phyloP scores from a whole-genome alignment of 169 alveolate genomes.

The Plasmodium ovale region DNA sequence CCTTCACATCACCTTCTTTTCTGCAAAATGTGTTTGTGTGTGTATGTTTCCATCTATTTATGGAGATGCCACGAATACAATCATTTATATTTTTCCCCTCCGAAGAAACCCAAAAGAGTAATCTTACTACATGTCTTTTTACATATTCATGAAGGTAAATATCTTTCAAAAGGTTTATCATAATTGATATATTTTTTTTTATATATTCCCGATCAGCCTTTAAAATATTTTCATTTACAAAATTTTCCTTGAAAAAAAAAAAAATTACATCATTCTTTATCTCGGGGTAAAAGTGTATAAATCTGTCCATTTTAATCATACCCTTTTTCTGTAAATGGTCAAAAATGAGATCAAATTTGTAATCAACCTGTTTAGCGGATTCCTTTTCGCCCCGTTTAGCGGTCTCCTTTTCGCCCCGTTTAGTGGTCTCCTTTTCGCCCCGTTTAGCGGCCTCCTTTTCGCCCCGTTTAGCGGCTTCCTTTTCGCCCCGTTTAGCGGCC shows the following conservation, averaged over 20 bases:
- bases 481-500: background rate
- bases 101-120: background rate
- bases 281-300: constrained; percentile 19
- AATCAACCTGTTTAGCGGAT: background rate
- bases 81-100: background rate
- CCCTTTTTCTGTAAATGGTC: constrained; percentile 1
- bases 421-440: too few species aligned
- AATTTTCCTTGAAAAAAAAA: constrained; percentile 51
- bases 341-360: background rate
- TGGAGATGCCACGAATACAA: too few species aligned
- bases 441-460: too few species aligned
- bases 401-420: background rate
- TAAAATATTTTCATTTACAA: constrained; percentile 26
- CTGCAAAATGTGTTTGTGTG: background rate
- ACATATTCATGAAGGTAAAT: constrained; percentile 43
- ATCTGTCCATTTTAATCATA: constrained; percentile 7
- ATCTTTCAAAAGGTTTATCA: constrained; percentile 39
- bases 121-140: constrained; percentile 3
- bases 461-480: background rate
- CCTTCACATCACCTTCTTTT: background rate
- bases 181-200: constrained; percentile 8
- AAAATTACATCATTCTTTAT: constrained; percentile 36
- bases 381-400: background rate
- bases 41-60: too few species aligned
- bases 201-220: background rate